phyloP scores from a whole-genome alignment of 176 grass and related monocot species.

The Rhynchospora pubera region DNA sequence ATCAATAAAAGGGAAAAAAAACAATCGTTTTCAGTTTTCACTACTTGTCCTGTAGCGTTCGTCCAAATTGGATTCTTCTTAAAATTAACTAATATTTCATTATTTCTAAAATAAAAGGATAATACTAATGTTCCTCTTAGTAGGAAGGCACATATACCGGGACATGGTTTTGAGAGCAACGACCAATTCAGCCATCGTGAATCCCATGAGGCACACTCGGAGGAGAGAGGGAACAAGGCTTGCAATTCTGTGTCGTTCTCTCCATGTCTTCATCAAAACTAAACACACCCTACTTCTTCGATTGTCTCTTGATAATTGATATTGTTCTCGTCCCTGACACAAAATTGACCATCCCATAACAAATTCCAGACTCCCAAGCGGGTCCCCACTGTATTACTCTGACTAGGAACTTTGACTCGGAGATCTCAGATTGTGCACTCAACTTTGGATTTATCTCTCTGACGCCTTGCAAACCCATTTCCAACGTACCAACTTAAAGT shows the following conservation, averaged over 20 bases:
- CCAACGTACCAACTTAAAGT: not conserved
- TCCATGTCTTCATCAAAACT: conserved; percentile 52
- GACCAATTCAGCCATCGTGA: not conserved
- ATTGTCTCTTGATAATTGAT: not conserved
- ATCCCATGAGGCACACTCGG: not conserved
- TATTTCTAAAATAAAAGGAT: not conserved
- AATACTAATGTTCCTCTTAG: not conserved
- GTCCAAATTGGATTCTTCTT: conserved; percentile 58
- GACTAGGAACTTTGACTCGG: not conserved
- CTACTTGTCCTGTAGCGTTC: conserved; percentile 43
- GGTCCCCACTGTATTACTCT: not conserved
- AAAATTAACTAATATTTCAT: not conserved
- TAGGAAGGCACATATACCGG: not conserved
- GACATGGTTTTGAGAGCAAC: conserved; percentile 12
- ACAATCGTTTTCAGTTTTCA: not conserved
- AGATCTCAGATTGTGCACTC: not conserved
- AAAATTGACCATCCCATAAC: not conserved
- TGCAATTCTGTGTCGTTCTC: conserved; percentile 51
- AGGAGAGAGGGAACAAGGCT: conserved; percentile 2
- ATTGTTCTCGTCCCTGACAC: not conserved
- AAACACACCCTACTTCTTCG: conserved; percentile 7
- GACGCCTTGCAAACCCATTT: not conserved
- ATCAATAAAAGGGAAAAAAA: too few relatives aligned
- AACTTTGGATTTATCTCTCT: conserved; percentile 14
- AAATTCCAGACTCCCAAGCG: not conserved